These are phyloP conservation scores for Botrytis elliptica DNA, from an alignment of 2,329 filamentous ascomycete genomes.

Conservation along the genomic window DNA sequence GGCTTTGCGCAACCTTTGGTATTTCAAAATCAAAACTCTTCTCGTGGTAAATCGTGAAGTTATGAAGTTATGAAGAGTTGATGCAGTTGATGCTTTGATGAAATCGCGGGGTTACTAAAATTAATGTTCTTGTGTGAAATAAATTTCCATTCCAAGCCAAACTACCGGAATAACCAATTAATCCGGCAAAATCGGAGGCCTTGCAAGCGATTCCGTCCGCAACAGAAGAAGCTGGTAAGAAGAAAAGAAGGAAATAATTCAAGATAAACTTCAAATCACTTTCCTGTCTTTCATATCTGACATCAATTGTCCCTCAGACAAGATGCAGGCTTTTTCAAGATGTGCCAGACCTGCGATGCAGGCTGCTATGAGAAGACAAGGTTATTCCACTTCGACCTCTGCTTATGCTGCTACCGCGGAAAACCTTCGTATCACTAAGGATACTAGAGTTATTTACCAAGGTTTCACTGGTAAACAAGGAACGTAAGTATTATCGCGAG, in stretches of 20 bases:
- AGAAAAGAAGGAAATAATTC: constrained; percentile 19
- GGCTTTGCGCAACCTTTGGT: not conserved
- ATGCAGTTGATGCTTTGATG: not conserved
- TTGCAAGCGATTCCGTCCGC: constrained; percentile 21
- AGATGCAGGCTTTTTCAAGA: constrained; percentile 84
- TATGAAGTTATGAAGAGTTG: not conserved
- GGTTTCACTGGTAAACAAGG: constrained; percentile 97
- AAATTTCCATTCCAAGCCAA: constrained; percentile 4
- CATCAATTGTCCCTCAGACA: constrained; percentile 42
- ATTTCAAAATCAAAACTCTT: not conserved
- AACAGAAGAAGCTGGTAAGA: constrained; percentile 12
- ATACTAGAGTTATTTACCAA: constrained; percentile 95
- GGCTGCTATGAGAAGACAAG: constrained; percentile 66
- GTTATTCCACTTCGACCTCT: constrained; percentile 70
- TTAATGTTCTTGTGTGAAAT: constrained; percentile 10
- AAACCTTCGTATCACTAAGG: constrained; percentile 88
- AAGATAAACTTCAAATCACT: constrained; percentile 24
- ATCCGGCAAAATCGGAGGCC: constrained; percentile 14
- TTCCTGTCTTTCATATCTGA: constrained; percentile 28
- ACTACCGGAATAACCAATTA: constrained; percentile 3
- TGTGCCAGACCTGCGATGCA: constrained; percentile 66
- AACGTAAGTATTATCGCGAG: constrained; percentile 63
- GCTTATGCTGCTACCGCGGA: constrained; percentile 71
- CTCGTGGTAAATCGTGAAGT: not conserved
- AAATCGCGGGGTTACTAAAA: constrained; percentile 11